Evolutionary conservation across 2,329 filamentous ascomycete species (phyloP).

Genomic region (Colletotrichum sp.): DNA sequence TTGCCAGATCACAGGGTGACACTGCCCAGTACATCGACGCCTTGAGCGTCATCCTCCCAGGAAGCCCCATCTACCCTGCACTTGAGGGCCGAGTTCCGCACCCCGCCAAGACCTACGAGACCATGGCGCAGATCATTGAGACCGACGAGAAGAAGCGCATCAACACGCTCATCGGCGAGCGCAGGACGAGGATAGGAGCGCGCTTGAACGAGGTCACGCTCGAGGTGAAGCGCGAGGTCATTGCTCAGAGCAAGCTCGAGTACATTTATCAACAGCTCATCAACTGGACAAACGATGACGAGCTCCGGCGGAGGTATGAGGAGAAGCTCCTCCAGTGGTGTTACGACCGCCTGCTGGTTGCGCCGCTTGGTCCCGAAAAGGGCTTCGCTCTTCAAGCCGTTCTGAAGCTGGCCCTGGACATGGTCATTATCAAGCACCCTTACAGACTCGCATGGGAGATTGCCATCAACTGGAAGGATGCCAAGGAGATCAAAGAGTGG

Average conservation of each 20-base stretch:
- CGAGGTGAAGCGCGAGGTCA: constrained; percentile 88
- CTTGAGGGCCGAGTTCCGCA: constrained; percentile 85
- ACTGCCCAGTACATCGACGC: constrained; percentile 77
- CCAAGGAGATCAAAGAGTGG: constrained; percentile 75
- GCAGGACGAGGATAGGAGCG: constrained; percentile 86
- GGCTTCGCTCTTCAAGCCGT: constrained; percentile 73
- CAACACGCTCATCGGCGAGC: constrained; percentile 87
- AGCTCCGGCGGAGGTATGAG: constrained; percentile 82
- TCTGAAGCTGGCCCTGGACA: constrained; percentile 80
- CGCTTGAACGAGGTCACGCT: constrained; percentile 81
- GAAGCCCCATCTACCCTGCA: constrained; percentile 78
- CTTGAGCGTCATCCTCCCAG: constrained; percentile 78
- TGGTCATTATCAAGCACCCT: constrained; percentile 95
- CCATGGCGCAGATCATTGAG: constrained; percentile 83
- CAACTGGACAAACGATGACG: constrained; percentile 90
- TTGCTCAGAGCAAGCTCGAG: constrained; percentile 77
- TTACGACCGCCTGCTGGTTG: constrained; percentile 76
- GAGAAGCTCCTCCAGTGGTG: constrained; percentile 86
- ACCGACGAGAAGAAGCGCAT: constrained; percentile 87
- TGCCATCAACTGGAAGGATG: constrained; percentile 86
- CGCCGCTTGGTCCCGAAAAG: constrained; percentile 71
- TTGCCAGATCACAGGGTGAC: constrained; percentile 75
- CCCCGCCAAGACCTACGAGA: constrained; percentile 81
- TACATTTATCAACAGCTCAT: constrained; percentile 82
- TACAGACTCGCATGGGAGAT: constrained; percentile 92